Percentiles rank a stretch among this genome's conserved stretches.
These are phyloP conservation scores for Termitomyces sp. DNA, from an alignment of 1,284 basidiomycete genomes.

Conservation along the genomic window DNA sequence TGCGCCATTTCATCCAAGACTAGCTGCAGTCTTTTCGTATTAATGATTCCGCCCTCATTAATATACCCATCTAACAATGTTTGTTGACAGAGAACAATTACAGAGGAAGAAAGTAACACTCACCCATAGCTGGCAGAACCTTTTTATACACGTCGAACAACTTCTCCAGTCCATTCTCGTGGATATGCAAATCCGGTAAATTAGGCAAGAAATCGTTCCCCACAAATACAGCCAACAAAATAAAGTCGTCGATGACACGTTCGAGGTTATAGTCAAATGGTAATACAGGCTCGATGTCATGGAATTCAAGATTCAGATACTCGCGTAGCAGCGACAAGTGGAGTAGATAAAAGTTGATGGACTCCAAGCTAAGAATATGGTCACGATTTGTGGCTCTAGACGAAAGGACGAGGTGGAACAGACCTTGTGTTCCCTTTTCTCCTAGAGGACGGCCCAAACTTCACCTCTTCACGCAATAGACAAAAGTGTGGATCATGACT, in stretches of 20 bases:
- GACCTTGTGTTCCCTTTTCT: constrained; percentile 69
- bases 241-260: constrained; percentile 96
- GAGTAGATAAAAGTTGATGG: constrained; percentile 91
- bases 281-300: constrained; percentile 48
- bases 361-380: constrained; percentile 55
- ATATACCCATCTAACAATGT: constrained; percentile 78
- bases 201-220: constrained; percentile 98
- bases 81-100: neutral
- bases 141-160: constrained; percentile 96
- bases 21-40: constrained; percentile 77
- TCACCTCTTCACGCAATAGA: constrained; percentile 95
- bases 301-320: constrained; percentile 95
- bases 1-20: constrained; percentile 84
- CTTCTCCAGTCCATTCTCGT: constrained; percentile 91
- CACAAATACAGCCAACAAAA: constrained; percentile 93
- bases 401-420: constrained; percentile 20
- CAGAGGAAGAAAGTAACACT: constrained; percentile 20
- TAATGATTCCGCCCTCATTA: constrained; percentile 87
- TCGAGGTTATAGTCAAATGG: constrained; percentile 67
- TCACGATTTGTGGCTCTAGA: neutral
- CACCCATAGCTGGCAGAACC: constrained; percentile 77
- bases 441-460: constrained; percentile 83
- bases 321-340: constrained; percentile 95
- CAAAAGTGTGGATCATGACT: constrained; percentile 99
- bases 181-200: constrained; percentile 94